A percentile compares a stretch with the other conserved stretches of the same genome.
Evolutionary conservation across 129 eudicot species (phyloP).

Genomic region (Artemisia tridentata): DNA sequence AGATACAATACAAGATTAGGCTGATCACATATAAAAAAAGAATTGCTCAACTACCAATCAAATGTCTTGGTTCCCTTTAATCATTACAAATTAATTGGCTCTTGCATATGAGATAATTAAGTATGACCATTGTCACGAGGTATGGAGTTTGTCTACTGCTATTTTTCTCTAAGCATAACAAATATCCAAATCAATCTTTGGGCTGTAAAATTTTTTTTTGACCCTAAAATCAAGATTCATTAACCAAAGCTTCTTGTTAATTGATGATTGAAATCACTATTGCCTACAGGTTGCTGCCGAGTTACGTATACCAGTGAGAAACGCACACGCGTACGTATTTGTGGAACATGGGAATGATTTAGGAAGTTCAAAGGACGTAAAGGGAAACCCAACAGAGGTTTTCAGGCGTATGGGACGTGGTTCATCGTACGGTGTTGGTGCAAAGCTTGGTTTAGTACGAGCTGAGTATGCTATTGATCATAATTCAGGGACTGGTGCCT

Average conservation of each 20-base stretch:
- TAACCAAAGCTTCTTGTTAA: not conserved
- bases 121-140: not conserved
- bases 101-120: not conserved
- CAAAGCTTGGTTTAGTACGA: slow-evolving; percentile 81
- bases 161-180: not conserved
- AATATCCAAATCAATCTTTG: not conserved
- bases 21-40: not conserved
- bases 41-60: too few species aligned
- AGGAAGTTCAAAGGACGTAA: slow-evolving; percentile 87
- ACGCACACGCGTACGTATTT: slow-evolving; percentile 76
- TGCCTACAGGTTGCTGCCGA: slow-evolving; percentile 78
- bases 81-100: not conserved
- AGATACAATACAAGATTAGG: not conserved
- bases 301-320: slow-evolving; percentile 74
- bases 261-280: not conserved
- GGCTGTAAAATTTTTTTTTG: not conserved
- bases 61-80: not conserved
- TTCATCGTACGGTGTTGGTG: slow-evolving; percentile 92
- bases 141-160: not conserved
- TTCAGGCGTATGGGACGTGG: slow-evolving; percentile 92
- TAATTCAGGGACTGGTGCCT: slow-evolving; percentile 81
- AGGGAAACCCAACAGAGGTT: slow-evolving; percentile 96
- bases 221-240: not conserved
- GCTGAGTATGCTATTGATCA: slow-evolving; percentile 94
- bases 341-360: slow-evolving; percentile 95